phyloP scores from a whole-genome alignment of 2,329 filamentous ascomycete genomes.

The Aspergillus sp. region DNA sequence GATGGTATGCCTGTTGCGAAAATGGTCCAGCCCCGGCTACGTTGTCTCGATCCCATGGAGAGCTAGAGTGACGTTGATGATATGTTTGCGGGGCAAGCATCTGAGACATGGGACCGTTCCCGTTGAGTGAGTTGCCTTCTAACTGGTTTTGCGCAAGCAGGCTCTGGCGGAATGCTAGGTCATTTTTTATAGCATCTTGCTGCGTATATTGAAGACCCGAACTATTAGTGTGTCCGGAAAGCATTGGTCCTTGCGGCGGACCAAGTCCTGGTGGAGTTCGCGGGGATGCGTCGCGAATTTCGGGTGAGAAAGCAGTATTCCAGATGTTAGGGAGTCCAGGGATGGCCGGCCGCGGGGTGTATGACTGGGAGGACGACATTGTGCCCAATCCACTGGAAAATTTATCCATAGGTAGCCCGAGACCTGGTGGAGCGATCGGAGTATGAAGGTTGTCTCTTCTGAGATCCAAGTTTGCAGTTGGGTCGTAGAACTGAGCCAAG shows the following conservation, averaged over 20 bases:
- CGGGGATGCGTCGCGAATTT: slow-evolving; percentile 43
- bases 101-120: slow-evolving; percentile 22
- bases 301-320: slow-evolving; percentile 46
- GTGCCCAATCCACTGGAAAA: slow-evolving; percentile 19
- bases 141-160: slow-evolving; percentile 27
- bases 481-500: slow-evolving; percentile 24
- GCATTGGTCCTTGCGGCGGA: slow-evolving; percentile 17
- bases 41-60: slow-evolving; percentile 27
- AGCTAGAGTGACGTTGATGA: slow-evolving; percentile 18
- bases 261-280: slow-evolving; percentile 40
- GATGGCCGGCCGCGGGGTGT: slow-evolving; percentile 30
- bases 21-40: slow-evolving; percentile 9
- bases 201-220: slow-evolving; percentile 22
- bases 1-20: slow-evolving; percentile 10
- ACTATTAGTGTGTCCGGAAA: slow-evolving; percentile 14
- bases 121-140: slow-evolving; percentile 21
- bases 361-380: slow-evolving; percentile 31
- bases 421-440: slow-evolving; percentile 35
- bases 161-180: slow-evolving; percentile 29
- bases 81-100: slow-evolving; percentile 22
- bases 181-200: slow-evolving; percentile 27
- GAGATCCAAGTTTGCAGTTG: slow-evolving; percentile 21
- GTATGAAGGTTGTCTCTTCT: slow-evolving; percentile 24
- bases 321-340: slow-evolving; percentile 44
- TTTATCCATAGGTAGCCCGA: slow-evolving; percentile 26